These are phyloP conservation scores for Ophioceras dolichostomum DNA, from an alignment of 2,329 filamentous ascomycete genomes.

Conservation along the genomic window DNA sequence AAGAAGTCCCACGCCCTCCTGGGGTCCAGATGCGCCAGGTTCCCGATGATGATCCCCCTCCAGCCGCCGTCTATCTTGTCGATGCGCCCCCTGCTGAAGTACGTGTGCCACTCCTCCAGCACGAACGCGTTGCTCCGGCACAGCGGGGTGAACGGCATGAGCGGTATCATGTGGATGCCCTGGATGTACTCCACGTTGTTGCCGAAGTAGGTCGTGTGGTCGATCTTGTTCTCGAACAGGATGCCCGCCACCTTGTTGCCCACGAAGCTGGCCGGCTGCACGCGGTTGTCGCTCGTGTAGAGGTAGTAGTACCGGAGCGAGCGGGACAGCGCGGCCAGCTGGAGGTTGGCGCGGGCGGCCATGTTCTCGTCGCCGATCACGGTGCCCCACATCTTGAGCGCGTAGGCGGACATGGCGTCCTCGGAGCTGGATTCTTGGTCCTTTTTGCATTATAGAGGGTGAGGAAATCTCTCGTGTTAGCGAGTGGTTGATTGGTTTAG, in stretches of 20 bases:
- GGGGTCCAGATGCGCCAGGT: constrained; percentile 68
- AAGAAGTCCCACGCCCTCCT: constrained; percentile 65
- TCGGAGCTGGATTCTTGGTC: constrained; percentile 82
- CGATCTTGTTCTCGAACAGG: constrained; percentile 89
- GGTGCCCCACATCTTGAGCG: constrained; percentile 86
- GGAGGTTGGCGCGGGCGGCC: constrained; percentile 74
- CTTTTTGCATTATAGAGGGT: constrained; percentile 11
- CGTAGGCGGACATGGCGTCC: constrained; percentile 78
- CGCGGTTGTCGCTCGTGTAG: constrained; percentile 54
- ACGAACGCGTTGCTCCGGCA: constrained; percentile 61
- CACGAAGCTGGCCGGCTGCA: constrained; percentile 65
- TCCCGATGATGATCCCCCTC: constrained; percentile 76
- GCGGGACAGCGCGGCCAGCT: constrained; percentile 67
- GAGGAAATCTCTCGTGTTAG: neutral
- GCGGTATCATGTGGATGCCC: constrained; percentile 75
- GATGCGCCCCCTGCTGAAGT: constrained; percentile 59
- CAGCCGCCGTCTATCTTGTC: constrained; percentile 62
- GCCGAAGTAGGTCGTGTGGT: constrained; percentile 88
- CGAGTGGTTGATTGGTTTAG: neutral
- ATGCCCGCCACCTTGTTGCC: constrained; percentile 63
- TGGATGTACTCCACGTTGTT: constrained; percentile 57
- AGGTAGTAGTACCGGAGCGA: constrained; percentile 73
- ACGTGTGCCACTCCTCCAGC: constrained; percentile 67
- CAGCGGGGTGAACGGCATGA: constrained; percentile 55
- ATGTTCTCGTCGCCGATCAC: constrained; percentile 65